phyloP scores from a whole-genome alignment of 208 protist genomes.

The Leishmania tropica region DNA sequence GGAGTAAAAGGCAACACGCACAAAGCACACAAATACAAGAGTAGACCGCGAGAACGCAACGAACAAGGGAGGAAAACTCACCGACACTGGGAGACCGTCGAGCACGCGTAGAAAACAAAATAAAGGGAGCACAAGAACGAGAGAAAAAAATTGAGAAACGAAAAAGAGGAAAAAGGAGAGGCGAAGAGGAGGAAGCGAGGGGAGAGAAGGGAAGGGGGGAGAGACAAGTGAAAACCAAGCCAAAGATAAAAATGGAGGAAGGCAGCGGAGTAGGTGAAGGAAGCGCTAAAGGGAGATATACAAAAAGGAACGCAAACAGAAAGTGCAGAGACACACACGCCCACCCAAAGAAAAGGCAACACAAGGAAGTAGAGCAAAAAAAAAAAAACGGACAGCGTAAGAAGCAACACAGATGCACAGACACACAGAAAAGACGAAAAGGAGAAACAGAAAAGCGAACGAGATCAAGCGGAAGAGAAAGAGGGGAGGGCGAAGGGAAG shows the following conservation, averaged over 20 bases:
- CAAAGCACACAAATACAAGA: background rate
- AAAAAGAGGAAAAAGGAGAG: background rate
- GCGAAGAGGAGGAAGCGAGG: background rate
- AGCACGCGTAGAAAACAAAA: background rate
- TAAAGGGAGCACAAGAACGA: background rate
- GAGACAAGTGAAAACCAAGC: constrained; percentile 6
- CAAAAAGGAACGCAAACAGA: background rate
- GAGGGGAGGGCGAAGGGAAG: background rate
- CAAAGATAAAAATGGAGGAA: constrained; percentile 15
- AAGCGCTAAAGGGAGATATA: constrained; percentile 1
- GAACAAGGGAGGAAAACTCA: background rate
- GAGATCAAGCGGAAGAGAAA: background rate
- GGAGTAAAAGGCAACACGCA: constrained; percentile 1
- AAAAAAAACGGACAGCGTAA: background rate
- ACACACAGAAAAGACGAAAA: background rate
- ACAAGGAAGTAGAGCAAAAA: background rate
- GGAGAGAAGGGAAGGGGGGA: constrained; percentile 18
- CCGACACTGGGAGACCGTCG: background rate
- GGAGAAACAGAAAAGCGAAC: background rate
- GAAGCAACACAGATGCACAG: background rate
- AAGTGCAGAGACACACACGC: background rate
- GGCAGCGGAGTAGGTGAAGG: background rate
- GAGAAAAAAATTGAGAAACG: background rate
- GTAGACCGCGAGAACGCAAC: background rate
- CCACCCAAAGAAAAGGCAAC: background rate